A percentile compares a stretch with the other conserved stretches of the same genome.
phyloP scores from a whole-genome alignment of 2,329 filamentous ascomycete genomes.

The Tolypocladium cylindrosporum region DNA sequence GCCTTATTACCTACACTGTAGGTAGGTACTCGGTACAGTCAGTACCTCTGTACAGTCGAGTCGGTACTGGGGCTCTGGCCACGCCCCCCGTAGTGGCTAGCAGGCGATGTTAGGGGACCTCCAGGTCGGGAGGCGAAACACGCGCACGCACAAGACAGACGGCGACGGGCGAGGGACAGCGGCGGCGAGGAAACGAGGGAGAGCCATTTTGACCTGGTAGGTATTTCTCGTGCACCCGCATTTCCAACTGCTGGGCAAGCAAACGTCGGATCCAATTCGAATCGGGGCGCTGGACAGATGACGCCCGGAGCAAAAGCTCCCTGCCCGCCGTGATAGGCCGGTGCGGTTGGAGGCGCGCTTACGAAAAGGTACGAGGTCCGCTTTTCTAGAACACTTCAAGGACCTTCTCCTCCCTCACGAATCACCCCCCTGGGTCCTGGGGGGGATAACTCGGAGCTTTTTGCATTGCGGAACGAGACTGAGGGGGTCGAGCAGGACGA shows the following conservation, averaged over 20 bases:
- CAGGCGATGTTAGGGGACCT: not conserved
- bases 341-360: not conserved
- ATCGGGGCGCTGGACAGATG: not conserved
- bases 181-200: not conserved
- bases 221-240: slow-evolving; percentile 3
- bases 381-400: slow-evolving; percentile 5
- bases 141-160: not conserved
- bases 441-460: not conserved
- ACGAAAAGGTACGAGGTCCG: slow-evolving; percentile 4
- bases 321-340: slow-evolving; percentile 3
- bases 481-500: not conserved
- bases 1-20: not conserved
- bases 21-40: not conserved
- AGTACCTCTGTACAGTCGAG: not conserved
- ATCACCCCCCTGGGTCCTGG: not conserved
- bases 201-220: slow-evolving; percentile 1
- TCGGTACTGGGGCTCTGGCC: not conserved
- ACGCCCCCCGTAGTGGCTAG: not conserved
- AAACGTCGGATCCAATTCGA: slow-evolving; percentile 2
- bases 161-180: not conserved
- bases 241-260: slow-evolving; percentile 1
- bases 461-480: not conserved
- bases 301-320: slow-evolving; percentile 8
- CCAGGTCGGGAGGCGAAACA: not conserved
- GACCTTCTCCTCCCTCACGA: not conserved